These are phyloP conservation scores for Parietichytrium sp. DNA, from an alignment of 108 stramenopile genomes.

Conservation along the genomic window DNA sequence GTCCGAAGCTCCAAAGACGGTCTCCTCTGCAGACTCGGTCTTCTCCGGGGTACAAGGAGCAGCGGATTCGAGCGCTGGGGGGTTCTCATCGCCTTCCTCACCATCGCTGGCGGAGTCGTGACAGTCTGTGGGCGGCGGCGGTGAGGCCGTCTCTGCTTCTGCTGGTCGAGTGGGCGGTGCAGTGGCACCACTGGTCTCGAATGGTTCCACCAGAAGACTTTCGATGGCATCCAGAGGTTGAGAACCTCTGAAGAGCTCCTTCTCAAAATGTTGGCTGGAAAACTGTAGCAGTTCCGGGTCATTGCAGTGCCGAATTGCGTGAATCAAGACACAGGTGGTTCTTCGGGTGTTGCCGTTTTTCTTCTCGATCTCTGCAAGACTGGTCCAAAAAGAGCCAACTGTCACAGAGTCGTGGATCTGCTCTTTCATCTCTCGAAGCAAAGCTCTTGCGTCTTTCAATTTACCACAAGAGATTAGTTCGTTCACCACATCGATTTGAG, in stretches of 20 bases:
- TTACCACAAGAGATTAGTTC: not conserved
- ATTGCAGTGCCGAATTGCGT: conserved; percentile 11
- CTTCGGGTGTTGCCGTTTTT: not conserved
- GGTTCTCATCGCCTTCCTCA: too few relatives aligned
- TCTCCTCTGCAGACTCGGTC: not conserved
- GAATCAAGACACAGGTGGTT: not conserved
- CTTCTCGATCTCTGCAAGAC: not conserved
- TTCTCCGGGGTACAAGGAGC: not conserved
- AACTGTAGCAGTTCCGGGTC: not conserved
- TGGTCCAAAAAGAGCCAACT: conserved; percentile 11
- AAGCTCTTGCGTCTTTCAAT: not conserved
- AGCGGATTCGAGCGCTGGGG: not conserved
- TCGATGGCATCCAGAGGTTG: too few relatives aligned
- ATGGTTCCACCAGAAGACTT: too few relatives aligned
- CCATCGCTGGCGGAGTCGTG: too few relatives aligned
- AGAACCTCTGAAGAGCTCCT: conserved; percentile 3
- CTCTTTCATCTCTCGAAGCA: not conserved
- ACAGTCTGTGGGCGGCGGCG: too few relatives aligned
- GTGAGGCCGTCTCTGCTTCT: too few relatives aligned
- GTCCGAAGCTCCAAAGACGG: not conserved
- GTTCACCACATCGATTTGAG: not conserved
- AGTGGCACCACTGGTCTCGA: too few relatives aligned
- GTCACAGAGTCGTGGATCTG: not conserved
- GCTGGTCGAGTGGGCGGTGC: too few relatives aligned
- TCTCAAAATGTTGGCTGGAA: not conserved